Base-by-base conservation (phyloP, 1,284 basidiomycete species). In the Filobasidium uniguttulatum region DNA sequence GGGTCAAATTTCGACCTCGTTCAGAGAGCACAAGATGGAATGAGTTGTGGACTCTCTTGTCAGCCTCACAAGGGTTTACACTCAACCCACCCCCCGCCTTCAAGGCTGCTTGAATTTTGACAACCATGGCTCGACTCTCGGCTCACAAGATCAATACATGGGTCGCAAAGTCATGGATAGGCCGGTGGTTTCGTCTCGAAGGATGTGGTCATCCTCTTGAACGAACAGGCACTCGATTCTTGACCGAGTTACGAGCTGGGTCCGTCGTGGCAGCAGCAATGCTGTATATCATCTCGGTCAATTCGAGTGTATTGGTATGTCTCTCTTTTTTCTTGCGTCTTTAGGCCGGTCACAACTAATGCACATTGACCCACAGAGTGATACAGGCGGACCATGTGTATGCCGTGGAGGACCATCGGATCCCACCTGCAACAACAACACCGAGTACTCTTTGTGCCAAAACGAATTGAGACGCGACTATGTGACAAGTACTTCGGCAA, bases 151-250 rank as follows among this genome's bases (percentile, higher is more conserved):
- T 66, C 49, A 73, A 74, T 61, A 54, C 61, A 44, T 48, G 53
- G 25, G 67, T 88, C 48, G 87, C 87, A 10, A 72, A 74, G 61
- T 82, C 82, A 23, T 68, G 71, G 49, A 71, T 86, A 30, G 87
- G 87, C 45, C 73, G 78, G 61, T 86, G 82, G 78, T 90, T 91
- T 73, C 75, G 78, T 46, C 74, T 91, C 26, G 86, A 89, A 59
- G 86, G 85, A 10, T 83, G 79, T 34, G 86, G 85, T 20, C 82
- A 81, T 62, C 74, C 77, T 25, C 77, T 78, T 51, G 82, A 83
- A 63, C 79, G 87, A 54, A 69, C 73, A 49, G 85, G 83, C 23
- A 83, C 85, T 22, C 73, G 79, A 51, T 90, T 89, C 60, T 74
- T 78, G 77, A 85, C 82, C 28, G 85, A 87, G 69, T 70, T 88